Conservation (phyloP, 192 early-diverging fungal genomes). For the Linderina pennispora region DNA sequence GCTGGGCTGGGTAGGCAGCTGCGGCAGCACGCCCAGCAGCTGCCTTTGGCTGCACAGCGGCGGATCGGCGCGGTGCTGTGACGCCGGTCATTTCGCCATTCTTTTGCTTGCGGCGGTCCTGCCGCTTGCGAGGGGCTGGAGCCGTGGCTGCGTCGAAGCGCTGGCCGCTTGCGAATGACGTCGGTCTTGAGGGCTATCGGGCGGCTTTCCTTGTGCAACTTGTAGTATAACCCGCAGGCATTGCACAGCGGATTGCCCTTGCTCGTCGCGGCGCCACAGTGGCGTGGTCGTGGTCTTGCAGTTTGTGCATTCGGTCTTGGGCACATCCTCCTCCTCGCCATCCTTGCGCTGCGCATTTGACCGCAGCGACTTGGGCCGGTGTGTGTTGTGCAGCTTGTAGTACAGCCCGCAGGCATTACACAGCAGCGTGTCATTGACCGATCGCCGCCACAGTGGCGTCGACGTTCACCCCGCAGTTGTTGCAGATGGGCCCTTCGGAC, state of each 20-base stretch:
- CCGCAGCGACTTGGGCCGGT: slow-evolving; percentile 80
- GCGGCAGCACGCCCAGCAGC: too few species aligned
- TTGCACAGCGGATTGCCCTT: slow-evolving; percentile 93
- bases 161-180: slow-evolving; percentile 94
- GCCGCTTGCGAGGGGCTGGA: slow-evolving; percentile 25
- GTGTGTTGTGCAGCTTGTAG: slow-evolving; percentile 86
- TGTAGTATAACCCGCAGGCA: slow-evolving; percentile 94
- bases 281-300: slow-evolving; percentile 85
- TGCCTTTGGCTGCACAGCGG: too few species aligned
- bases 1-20: slow-evolving; percentile 4
- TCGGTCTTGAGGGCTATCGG: slow-evolving; percentile 88
- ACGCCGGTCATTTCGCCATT: too few species aligned
- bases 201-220: slow-evolving; percentile 86
- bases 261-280: slow-evolving; percentile 89
- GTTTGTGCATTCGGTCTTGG: slow-evolving; percentile 60
- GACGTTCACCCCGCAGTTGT: slow-evolving; percentile 75
- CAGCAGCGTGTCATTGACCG: slow-evolving; percentile 75
- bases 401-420: slow-evolving; percentile 98
- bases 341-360: slow-evolving; percentile 61
- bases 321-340: slow-evolving; percentile 25
- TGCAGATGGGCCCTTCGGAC: slow-evolving; percentile 51
- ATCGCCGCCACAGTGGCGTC: slow-evolving; percentile 90
- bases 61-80: too few species aligned
- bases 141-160: slow-evolving; percentile 48
- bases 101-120: slow-evolving; percentile 9